These are phyloP conservation scores for Phaeosphaeriaceae sp. DNA, from an alignment of 2,329 filamentous ascomycete genomes.

Conservation along the genomic window DNA sequence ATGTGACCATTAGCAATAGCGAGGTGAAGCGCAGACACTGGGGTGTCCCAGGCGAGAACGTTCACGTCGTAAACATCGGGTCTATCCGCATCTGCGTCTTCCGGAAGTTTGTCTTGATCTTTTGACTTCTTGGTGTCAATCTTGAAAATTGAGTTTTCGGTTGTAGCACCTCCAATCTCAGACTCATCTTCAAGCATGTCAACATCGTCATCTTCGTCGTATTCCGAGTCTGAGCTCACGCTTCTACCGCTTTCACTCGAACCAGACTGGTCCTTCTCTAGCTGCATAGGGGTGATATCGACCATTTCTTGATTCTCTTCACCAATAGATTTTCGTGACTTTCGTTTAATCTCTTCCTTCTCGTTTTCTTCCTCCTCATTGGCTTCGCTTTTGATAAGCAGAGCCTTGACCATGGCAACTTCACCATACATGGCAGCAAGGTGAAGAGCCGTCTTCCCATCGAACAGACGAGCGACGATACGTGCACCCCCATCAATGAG, in stretches of 20 bases:
- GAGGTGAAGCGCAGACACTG: constrained; percentile 76
- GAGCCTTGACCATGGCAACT: constrained; percentile 70
- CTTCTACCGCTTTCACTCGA: constrained; percentile 40
- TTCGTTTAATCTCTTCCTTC: constrained; percentile 58
- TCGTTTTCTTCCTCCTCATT: constrained; percentile 74
- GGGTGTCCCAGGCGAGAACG: constrained; percentile 78
- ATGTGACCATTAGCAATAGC: constrained; percentile 77
- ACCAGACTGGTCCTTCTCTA: constrained; percentile 15
- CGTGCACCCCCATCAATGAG: constrained; percentile 76
- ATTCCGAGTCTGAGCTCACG: constrained; percentile 51
- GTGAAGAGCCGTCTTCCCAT: constrained; percentile 83
- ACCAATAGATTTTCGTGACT: constrained; percentile 27
- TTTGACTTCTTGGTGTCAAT: constrained; percentile 53
- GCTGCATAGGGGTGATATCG: background rate
- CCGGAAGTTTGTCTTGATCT: constrained; percentile 55
- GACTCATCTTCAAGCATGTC: constrained; percentile 60
- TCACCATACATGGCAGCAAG: constrained; percentile 75
- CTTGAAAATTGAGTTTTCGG: constrained; percentile 74
- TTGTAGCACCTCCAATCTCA: constrained; percentile 57
- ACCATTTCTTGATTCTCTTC: constrained; percentile 19
- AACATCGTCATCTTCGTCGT: constrained; percentile 56
- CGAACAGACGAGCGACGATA: constrained; percentile 75
- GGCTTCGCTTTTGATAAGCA: constrained; percentile 74
- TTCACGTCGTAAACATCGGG: constrained; percentile 84
- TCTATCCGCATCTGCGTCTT: constrained; percentile 65